Conservation (phyloP, 2,329 filamentous ascomycete species). For the Botrytis galanthina region DNA sequence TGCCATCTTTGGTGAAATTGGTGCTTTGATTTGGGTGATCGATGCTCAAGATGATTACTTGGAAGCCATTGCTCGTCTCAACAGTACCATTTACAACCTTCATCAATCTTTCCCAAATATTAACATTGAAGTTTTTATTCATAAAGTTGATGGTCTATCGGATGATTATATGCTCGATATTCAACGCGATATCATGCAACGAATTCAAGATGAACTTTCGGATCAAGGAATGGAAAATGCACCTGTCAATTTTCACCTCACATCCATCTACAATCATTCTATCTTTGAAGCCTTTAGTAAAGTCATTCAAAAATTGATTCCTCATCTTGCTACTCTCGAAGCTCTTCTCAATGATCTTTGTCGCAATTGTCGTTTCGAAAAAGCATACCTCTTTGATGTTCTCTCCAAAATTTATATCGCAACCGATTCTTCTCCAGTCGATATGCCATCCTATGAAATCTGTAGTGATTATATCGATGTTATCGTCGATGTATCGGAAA, state of each 20-base stretch:
- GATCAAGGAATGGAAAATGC: slow-evolving; percentile 93
- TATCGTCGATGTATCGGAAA: slow-evolving; percentile 93
- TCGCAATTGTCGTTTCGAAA: slow-evolving; percentile 92
- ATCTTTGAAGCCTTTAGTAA: slow-evolving; percentile 99
- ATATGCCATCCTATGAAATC: slow-evolving; percentile 96
- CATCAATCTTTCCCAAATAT: slow-evolving; percentile 88
- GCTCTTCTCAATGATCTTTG: slow-evolving; percentile 91
- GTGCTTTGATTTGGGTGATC: slow-evolving; percentile 96
- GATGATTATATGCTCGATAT: slow-evolving; percentile 97
- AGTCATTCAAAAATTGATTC: slow-evolving; percentile 96
- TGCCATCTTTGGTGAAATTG: slow-evolving; percentile 89
- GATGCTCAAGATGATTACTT: slow-evolving; percentile 98
- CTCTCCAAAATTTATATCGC: slow-evolving; percentile 98
- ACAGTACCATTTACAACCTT: slow-evolving; percentile 83
- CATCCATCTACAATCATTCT: slow-evolving; percentile 96
- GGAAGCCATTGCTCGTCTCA: slow-evolving; percentile 82
- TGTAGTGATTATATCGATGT: slow-evolving; percentile 99
- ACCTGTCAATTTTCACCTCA: slow-evolving; percentile 91
- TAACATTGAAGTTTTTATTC: slow-evolving; percentile 97
- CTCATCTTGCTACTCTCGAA: slow-evolving; percentile 88
- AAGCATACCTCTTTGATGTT: slow-evolving; percentile 97
- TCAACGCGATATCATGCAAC: slow-evolving; percentile 92
- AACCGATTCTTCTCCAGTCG: slow-evolving; percentile 87
- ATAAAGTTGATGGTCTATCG: slow-evolving; percentile 96
- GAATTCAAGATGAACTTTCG: slow-evolving; percentile 92